These are phyloP conservation scores for Ilex aquifolium DNA, from an alignment of 257 asterid genomes.

Conservation along the genomic window DNA sequence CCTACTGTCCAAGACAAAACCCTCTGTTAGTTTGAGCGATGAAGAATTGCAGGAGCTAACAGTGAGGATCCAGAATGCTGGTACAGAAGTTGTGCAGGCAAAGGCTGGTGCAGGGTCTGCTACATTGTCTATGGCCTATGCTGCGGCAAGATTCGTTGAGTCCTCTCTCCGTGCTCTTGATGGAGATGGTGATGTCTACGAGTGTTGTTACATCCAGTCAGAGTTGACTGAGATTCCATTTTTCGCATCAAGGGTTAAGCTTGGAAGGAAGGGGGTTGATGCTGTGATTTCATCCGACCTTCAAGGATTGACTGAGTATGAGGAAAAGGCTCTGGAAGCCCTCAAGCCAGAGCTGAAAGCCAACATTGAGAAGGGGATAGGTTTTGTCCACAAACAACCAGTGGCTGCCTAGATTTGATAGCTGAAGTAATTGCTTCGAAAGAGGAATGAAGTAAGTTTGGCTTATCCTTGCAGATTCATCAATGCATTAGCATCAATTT, in stretches of 20 bases:
- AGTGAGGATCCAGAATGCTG: conserved; percentile 77
- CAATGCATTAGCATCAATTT: conserved; percentile 32
- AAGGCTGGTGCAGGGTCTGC: conserved; percentile 96
- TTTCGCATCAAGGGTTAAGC: conserved; percentile 79
- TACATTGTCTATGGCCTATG: conserved; percentile 89
- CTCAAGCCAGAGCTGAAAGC: conserved; percentile 73
- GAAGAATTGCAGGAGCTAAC: conserved; percentile 68
- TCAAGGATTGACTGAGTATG: conserved; percentile 66
- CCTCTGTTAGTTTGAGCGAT: conserved; percentile 47
- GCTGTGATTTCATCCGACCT: conserved; percentile 66
- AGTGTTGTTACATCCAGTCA: conserved; percentile 65
- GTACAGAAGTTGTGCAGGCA: conserved; percentile 91
- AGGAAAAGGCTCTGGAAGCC: conserved; percentile 72
- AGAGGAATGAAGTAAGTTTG: conserved; percentile 24
- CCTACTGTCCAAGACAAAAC: conserved; percentile 64
- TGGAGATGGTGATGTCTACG: conserved; percentile 74
- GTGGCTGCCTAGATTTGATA: conserved; percentile 40
- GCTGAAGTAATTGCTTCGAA: conserved; percentile 15
- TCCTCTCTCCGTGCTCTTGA: conserved; percentile 86
- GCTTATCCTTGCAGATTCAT: conserved; percentile 16
- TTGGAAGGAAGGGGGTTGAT: conserved; percentile 75
- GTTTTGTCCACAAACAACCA: conserved; percentile 55
- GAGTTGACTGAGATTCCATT: conserved; percentile 69
- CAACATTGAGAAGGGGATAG: conserved; percentile 79
- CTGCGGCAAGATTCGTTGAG: conserved; percentile 84